Base-by-base conservation (phyloP, 148 eudicot species). In the Euryodendron excelsum region DNA sequence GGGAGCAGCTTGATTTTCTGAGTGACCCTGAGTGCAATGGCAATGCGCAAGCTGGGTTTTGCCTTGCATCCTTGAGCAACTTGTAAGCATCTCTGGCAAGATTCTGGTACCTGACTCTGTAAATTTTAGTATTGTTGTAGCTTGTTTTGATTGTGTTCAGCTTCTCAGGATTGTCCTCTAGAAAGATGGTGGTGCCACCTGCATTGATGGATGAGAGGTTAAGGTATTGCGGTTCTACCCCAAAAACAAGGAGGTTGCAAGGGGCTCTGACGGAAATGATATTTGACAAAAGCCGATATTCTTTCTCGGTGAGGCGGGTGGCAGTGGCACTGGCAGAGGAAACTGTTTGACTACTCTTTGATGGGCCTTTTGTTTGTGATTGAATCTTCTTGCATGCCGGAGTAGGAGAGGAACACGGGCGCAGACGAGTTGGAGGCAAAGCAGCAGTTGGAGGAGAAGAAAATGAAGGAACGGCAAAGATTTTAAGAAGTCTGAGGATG, bases 161-260 rank as follows among this genome's bases (percentile, higher is more conserved):
- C 52, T 83, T 86, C 56, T 77, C 83, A n/a, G 84, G 87, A 41
- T 69, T 74, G 39, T 91, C 91, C 67, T 86, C 95, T 3, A 94
- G 87, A 36, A 92, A 73, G 58, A 92, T 56, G 8, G 93, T 94
- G 70, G 69, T 75, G 74, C 98, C 98, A 64, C 83, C 86, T 53
- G 80, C 73, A 72, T 94, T 94, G 50, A 83, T 62, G 64, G 87
- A 77, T 67, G 88, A 80, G 41, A 94, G 79, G 55, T 69, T 84
- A 21, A 84, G 84, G 74, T 92, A 91, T 31, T 88, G 85, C 25
- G 78, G 70, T 45, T 90, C 89, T 63, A 85, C 84, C 70, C 98
- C 98, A 62, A 94, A 94, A 60, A 94, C 75, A 2, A 94, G 97
- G 67, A 94, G 80, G 75, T 90, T 91, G 86, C 97, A 94, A 10